A percentile compares a stretch with the other conserved stretches of the same genome.
phyloP scores from a whole-genome alignment of 2,329 filamentous ascomycete species.

The Neoascochyta sp. region DNA sequence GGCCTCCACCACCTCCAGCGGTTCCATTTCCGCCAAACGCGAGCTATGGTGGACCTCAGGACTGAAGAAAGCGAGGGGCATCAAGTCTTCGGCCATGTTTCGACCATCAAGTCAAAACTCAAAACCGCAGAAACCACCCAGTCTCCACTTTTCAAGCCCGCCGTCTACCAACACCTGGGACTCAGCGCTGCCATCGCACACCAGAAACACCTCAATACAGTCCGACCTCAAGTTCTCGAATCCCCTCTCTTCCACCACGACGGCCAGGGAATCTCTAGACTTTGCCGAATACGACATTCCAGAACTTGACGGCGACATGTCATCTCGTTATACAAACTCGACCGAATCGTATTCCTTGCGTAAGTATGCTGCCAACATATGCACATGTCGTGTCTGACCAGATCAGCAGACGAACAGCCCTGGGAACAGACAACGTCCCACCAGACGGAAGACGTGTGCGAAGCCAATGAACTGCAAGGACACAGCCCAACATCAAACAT shows the following conservation, averaged over 20 bases:
- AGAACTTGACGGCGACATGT: slow-evolving; percentile 30
- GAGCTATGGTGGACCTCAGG: slow-evolving; percentile 34
- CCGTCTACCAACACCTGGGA: too few relatives aligned
- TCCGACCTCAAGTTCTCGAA: slow-evolving; percentile 10
- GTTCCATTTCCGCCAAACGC: slow-evolving; percentile 23
- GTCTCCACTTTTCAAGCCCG: slow-evolving; percentile 4
- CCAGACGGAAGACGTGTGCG: slow-evolving; percentile 17
- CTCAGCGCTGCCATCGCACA: background rate
- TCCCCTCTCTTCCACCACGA: slow-evolving; percentile 27
- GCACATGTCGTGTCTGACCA: slow-evolving; percentile 5
- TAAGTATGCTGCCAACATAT: slow-evolving; percentile 9
- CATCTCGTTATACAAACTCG: slow-evolving; percentile 29
- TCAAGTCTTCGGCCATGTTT: slow-evolving; percentile 16
- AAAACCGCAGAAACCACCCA: slow-evolving; percentile 8
- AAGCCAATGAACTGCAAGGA: slow-evolving; percentile 22
- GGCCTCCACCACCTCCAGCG: slow-evolving; percentile 25
- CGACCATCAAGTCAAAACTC: slow-evolving; percentile 21
- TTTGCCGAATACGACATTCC: slow-evolving; percentile 22
- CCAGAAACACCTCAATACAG: slow-evolving; percentile 1
- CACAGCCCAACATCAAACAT: too few relatives aligned
- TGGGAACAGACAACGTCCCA: slow-evolving; percentile 22
- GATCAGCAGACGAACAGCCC: slow-evolving; percentile 23
- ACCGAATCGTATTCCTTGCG: slow-evolving; percentile 26
- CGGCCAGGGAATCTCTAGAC: slow-evolving; percentile 34
- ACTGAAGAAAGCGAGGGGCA: slow-evolving; percentile 30